Evolutionary conservation across 176 grass and related monocot genomes (phyloP), one percentile per base, ranked within the genome.

Genomic region (Guadua angustifolia): DNA sequence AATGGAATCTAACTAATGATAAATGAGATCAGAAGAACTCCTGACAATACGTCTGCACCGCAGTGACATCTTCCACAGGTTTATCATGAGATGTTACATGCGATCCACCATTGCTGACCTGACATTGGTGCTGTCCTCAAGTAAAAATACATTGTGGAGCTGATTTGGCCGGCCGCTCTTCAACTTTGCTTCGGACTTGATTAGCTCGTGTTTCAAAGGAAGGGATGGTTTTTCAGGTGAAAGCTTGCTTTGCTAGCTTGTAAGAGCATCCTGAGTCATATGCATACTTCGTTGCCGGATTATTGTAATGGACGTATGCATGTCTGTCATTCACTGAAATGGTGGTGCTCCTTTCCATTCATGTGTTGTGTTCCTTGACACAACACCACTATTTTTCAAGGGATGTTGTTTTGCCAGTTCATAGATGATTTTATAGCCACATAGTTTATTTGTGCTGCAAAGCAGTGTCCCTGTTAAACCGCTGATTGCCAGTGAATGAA

Each of bases 201-300:
- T 61, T 69, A 49, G 60, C 51, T 84, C 51, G 76, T 80, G 32
- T 46, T 61, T 50, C 36, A 68, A 33, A 81, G 51, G 50, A 61
- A 80, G 47, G 43, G 46, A 15, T 33, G 42, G 21, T 57, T 83
- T 86, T 85, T 86, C 36, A 71, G 64, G 55, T 71, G 71, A 77
- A 83, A 29, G 72, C 71, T 71, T 89, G 57, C 15, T 88, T 76
- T 81, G 46, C 40, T 74, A 69, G 42, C 55, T 81, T 61, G 44
- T 77, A 71, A 57, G 72, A 86, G 71, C 56, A 78, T 85, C 46
- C 71, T 90, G 83, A 86, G 53, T 77, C 83, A 71, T 84, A 79
- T 44, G 36, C 83, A 73, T 57, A 71, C 36, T 66, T 29, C 35
- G 24, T 57, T 86, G 2, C 33, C 1, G 63, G 64, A 79, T 52